Base-by-base conservation (phyloP, 495 filamentous ascomycete genomes). In the Rostrohypoxylon terebratum region DNA sequence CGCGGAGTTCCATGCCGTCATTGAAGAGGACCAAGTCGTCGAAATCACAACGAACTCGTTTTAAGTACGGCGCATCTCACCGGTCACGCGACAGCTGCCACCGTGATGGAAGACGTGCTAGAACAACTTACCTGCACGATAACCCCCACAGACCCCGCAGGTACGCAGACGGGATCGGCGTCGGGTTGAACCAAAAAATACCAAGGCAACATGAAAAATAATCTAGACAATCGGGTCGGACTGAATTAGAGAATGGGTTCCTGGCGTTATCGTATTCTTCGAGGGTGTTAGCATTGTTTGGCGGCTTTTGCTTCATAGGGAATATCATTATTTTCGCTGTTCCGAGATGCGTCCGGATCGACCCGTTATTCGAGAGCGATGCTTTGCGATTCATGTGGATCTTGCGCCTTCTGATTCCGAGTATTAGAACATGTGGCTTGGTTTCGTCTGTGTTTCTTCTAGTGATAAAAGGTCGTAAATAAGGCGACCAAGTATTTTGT, bases 1-100 rank as follows among this genome's bases (percentile, higher is more conserved):
- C 23, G 78, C 84, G 31, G 77, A 89, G 59, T 91, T 91, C 78
- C 82, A 88, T 45, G 89, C 91, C 1, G 78, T 86, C 9, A 89
- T 97, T 55, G 94, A 97, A 76, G 91, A 94, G 69, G 93, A 97
- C 74, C 81, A 90, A 73, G 77, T 90, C 25, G 89, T 93, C 60
- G 28, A 75, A 66, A 78, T 77, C 51, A 53, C 65, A 4, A 10
- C 47, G 61, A 68, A 65, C 9, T 42, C 33, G 20, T 59, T 34
- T 34, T 71, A 61, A 51, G n/a, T 45, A 38, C 9, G 7, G 20
- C 18, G 21, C 34, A 23, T 18, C 55, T 20, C n/a, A 47, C 2
- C 61, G 31, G 34, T 38, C 33, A 36, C 48, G 40, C 36, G 44
- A 66, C 38, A 31, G 25, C 10, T 45, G 18, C 42, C 23, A 33